Percentiles rank a stretch among this genome's conserved stretches.
phyloP scores from a whole-genome alignment of 208 protist species.

The Wallacemonas rigidus region DNA sequence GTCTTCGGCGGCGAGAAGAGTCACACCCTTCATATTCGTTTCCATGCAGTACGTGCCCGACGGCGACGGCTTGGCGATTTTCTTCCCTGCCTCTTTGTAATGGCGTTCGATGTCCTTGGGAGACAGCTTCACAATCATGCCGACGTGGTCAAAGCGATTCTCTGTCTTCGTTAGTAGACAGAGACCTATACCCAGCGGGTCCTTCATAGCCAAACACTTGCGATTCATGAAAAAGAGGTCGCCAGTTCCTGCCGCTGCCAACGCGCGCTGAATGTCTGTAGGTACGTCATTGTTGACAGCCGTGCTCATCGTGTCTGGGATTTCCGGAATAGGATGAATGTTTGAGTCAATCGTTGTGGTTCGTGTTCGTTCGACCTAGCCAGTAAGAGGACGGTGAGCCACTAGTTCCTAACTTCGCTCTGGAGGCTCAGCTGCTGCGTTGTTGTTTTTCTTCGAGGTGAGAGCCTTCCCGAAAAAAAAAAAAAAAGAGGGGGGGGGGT shows the following conservation, averaged over 20 bases:
- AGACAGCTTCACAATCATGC: slow-evolving; percentile 68
- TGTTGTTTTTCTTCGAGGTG: too few species aligned
- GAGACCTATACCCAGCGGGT: slow-evolving; percentile 57
- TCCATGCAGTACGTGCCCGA: slow-evolving; percentile 82
- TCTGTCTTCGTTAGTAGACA: slow-evolving; percentile 80
- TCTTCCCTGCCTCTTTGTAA: slow-evolving; percentile 32
- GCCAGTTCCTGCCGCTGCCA: slow-evolving; percentile 38
- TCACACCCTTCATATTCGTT: slow-evolving; percentile 76
- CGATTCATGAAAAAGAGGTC: slow-evolving; percentile 88
- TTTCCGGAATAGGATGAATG: not conserved
- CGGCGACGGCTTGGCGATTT: slow-evolving; percentile 46
- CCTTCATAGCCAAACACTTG: slow-evolving; percentile 70
- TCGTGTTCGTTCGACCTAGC: too few species aligned
- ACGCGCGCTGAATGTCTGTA: not conserved
- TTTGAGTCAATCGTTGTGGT: too few species aligned
- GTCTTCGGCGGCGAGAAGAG: slow-evolving; percentile 64
- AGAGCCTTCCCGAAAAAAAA: too few species aligned
- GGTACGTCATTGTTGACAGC: not conserved
- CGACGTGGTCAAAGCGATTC: slow-evolving; percentile 82
- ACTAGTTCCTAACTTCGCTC: too few species aligned
- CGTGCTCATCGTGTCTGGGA: not conserved
- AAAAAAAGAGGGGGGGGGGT: too few species aligned
- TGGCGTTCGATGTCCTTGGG: slow-evolving; percentile 2
- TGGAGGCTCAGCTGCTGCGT: too few species aligned
- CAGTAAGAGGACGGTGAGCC: too few species aligned